These are phyloP conservation scores for Aspergillus neotritici DNA, from an alignment of 2,329 filamentous ascomycete species.

Conservation along the genomic window DNA sequence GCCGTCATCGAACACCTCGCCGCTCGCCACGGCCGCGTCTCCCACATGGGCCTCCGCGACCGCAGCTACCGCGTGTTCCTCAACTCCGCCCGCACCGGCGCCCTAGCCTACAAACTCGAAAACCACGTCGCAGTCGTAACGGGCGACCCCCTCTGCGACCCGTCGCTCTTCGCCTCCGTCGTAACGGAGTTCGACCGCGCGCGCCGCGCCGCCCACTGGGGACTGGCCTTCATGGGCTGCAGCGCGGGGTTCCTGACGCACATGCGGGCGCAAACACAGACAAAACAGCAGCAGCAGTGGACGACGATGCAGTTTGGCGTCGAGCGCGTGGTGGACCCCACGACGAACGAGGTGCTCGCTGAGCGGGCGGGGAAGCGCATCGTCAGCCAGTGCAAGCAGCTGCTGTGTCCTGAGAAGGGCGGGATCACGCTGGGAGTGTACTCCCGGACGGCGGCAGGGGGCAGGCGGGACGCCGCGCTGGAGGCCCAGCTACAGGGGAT, in stretches of 20 bases:
- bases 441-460: constrained; percentile 20
- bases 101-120: constrained; percentile 36
- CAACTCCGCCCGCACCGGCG: constrained; percentile 29
- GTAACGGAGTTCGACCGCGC: constrained; percentile 34
- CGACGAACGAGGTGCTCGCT: constrained; percentile 35
- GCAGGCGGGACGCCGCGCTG: constrained; percentile 25
- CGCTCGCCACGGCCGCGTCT: constrained; percentile 32
- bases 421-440: constrained; percentile 33
- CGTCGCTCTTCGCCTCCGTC: constrained; percentile 19
- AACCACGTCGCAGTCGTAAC: constrained; percentile 35
- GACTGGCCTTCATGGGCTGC: constrained; percentile 35
- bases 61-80: constrained; percentile 39
- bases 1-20: constrained; percentile 28
- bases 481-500: constrained; percentile 30
- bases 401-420: constrained; percentile 32
- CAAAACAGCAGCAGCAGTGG: constrained; percentile 21
- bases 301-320: constrained; percentile 35
- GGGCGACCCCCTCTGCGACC: constrained; percentile 36
- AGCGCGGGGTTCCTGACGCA: constrained; percentile 30
- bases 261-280: constrained; percentile 4
- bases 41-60: constrained; percentile 43
- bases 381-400: constrained; percentile 31
- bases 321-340: constrained; percentile 38
- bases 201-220: constrained; percentile 25
- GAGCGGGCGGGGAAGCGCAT: constrained; percentile 36